Percentiles rank a stretch among this genome's conserved stretches.
Conservation (phyloP, 805 yeast genomes). For the Pichia kluyveri region DNA sequence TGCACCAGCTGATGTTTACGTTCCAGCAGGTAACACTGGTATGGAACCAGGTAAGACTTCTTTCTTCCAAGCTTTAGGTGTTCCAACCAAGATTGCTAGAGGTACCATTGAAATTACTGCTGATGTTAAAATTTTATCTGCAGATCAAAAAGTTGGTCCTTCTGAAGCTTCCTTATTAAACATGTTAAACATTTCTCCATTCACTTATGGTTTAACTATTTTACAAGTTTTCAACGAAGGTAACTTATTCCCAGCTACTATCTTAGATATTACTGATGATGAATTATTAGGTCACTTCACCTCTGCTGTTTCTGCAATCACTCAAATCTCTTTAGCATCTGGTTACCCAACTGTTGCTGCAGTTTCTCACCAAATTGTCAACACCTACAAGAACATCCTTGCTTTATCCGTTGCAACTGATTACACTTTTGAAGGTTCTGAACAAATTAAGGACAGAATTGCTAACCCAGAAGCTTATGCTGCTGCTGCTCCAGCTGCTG, state of each 20-base stretch:
- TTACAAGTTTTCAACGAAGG: constrained; percentile 98
- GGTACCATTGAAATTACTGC: constrained; percentile 99
- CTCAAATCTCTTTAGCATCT: constrained; percentile 93
- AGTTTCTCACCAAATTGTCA: constrained; percentile 96
- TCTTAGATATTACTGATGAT: constrained; percentile 97
- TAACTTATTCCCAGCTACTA: constrained; percentile 92
- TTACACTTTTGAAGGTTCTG: constrained; percentile 98
- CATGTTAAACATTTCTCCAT: constrained; percentile 99
- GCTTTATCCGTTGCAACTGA: constrained; percentile 98
- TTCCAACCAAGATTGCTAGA: constrained; percentile 99
- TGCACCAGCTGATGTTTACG: constrained; percentile 96
- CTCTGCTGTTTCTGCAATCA: constrained; percentile 86
- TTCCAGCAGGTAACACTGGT: constrained; percentile 99
- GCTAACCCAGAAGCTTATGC: constrained; percentile 99
- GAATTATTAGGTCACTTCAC: constrained; percentile 90
- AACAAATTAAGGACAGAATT: constrained; percentile 97
- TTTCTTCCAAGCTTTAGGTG: constrained; percentile 99
- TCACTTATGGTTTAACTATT: constrained; percentile 96
- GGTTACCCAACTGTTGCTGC: constrained; percentile 99
- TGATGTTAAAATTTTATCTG: constrained; percentile 91
- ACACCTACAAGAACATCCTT: constrained; percentile 98
- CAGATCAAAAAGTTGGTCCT: constrained; percentile 89
- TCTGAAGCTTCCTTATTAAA: constrained; percentile 98
- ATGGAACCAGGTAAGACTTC: constrained; percentile 99
- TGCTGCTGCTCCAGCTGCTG: constrained; percentile 97